Evolutionary conservation across 352 stramenopile genomes (phyloP).

Genomic region (Thalassiosira allenii): DNA sequence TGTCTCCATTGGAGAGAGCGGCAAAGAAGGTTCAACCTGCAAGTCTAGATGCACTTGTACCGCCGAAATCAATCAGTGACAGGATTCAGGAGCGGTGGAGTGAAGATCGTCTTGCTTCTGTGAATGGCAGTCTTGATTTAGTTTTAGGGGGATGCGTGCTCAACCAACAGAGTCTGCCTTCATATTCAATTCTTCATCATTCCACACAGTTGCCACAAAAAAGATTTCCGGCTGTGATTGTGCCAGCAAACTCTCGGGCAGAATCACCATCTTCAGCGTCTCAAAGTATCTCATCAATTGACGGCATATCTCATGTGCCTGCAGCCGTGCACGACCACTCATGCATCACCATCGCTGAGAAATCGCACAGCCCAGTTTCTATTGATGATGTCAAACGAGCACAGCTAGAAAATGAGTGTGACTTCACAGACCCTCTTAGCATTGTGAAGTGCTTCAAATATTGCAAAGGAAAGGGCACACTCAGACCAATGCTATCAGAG

Average conservation of each 20-base stretch:
- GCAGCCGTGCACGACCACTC: too few species aligned
- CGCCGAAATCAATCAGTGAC: not conserved
- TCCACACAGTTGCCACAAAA: too few species aligned
- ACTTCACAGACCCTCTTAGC: constrained; percentile 2
- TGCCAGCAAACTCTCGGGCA: too few species aligned
- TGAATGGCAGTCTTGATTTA: not conserved
- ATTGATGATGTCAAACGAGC: not conserved
- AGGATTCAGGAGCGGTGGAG: not conserved
- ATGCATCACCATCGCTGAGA: not conserved
- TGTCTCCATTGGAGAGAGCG: constrained; percentile 1
- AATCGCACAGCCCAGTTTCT: not conserved
- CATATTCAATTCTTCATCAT: too few species aligned
- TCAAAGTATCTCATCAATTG: too few species aligned
- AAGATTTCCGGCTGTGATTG: too few species aligned
- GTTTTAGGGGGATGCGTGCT: too few species aligned
- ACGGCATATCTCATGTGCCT: too few species aligned
- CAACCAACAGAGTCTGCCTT: too few species aligned
- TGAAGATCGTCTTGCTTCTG: constrained; percentile 6
- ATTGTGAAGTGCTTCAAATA: constrained; percentile 17
- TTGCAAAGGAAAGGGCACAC: constrained; percentile 9
- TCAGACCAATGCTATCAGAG: not conserved
- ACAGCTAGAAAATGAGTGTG: not conserved
- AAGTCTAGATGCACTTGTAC: not conserved
- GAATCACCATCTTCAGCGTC: too few species aligned
- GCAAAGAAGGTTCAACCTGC: not conserved